Evolutionary conservation across 345 rosid genomes (phyloP), one percentile per base, ranked within the genome.

Genomic region (Viola odorata): DNA sequence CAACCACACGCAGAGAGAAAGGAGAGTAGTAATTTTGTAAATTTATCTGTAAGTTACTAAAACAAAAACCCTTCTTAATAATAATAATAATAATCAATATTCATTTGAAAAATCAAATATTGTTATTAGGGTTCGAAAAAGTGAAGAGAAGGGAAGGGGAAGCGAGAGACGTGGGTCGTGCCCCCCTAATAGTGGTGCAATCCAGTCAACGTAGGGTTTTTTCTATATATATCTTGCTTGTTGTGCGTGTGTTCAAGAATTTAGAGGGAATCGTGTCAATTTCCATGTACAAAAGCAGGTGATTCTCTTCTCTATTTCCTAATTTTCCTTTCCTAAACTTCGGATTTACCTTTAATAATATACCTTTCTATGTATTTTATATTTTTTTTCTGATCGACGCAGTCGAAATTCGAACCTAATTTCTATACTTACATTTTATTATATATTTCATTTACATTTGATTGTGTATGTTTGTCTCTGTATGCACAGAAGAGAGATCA

Each of bases 161-260:
- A 68, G 82, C 85, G 82, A 75, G 80, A 71, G 82, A 75, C 77
- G 80, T 72, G 88, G 85, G 85, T 66, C 66, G 67, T 81, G 82
- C 78, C 53, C 63, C 63, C 83, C 85, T 61, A 68, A 61, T 65
- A 63, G 77, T 65, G 80, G 80, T 53, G 77, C 82, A 75, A 15
- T 54, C 64, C 70, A 70, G 83, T 83, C 88, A 81, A 74, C 66
- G 40, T 42, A 73, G 50, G 51, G 60, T 47, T 53, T 72, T 69
- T 64, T 71, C 50, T 66, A 66, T 69, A 56, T 68, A 23, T 23
- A 23, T 23, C 2, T 23, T 23, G 32, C 32, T 23, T 23, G 32
- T 23, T 23, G 32, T 23, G 32, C 32, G 32, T 23, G 32, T 66
- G 72, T 67, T 65, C 77, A 76, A 71, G 72, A 75, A 77, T 84